These are phyloP conservation scores for Juglanconis sp. DNA, from an alignment of 2,329 filamentous ascomycete genomes.

Conservation along the genomic window DNA sequence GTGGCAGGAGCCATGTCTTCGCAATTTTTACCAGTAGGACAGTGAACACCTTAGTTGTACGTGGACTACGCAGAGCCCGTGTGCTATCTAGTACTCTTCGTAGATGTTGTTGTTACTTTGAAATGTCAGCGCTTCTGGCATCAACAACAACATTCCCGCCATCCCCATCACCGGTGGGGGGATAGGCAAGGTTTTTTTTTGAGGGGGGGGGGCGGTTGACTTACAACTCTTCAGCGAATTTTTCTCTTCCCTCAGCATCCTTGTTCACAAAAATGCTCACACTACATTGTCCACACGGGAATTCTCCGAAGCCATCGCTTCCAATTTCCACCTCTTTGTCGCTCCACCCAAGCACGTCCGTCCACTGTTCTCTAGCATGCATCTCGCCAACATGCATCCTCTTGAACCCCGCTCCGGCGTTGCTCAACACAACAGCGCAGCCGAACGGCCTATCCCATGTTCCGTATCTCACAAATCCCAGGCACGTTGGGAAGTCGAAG, in stretches of 20 bases:
- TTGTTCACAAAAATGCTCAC: slow-evolving; percentile 59
- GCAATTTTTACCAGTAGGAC: too few species aligned
- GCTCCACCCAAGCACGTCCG: slow-evolving; percentile 58
- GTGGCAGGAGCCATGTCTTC: too few species aligned
- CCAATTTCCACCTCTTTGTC: slow-evolving; percentile 57
- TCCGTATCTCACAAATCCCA: slow-evolving; percentile 57
- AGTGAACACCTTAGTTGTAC: too few species aligned
- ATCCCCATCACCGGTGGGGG: background rate
- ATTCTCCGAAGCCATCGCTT: slow-evolving; percentile 56
- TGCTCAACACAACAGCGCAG: slow-evolving; percentile 56
- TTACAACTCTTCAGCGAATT: slow-evolving; percentile 41
- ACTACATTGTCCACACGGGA: slow-evolving; percentile 51
- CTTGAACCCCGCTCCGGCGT: slow-evolving; percentile 47
- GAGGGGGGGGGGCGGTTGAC: slow-evolving; percentile 16
- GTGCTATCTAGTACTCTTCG: slow-evolving; percentile 18
- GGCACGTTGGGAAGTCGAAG: slow-evolving; percentile 56
- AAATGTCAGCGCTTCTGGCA: background rate
- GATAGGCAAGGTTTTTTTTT: too few species aligned
- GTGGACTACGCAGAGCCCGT: too few species aligned
- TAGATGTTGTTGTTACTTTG: slow-evolving; percentile 28
- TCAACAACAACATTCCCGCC: background rate
- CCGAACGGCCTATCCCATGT: slow-evolving; percentile 44
- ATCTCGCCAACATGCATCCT: slow-evolving; percentile 61
- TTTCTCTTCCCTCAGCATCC: slow-evolving; percentile 47
- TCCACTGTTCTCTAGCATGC: slow-evolving; percentile 61